Conservation (phyloP, 1,284 basidiomycete species). For the Gomphus bonarii region DNA sequence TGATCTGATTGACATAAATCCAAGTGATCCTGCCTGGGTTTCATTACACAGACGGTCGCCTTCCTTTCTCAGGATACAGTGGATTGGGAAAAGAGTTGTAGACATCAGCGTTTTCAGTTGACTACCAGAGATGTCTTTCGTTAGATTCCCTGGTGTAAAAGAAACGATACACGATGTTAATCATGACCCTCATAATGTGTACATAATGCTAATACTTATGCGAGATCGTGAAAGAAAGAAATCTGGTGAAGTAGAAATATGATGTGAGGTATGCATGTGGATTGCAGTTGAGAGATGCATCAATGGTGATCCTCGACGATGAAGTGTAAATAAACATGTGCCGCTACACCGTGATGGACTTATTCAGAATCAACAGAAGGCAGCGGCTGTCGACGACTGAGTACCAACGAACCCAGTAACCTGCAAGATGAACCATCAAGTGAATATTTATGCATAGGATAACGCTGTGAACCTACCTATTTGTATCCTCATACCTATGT, state of each 20-base stretch:
- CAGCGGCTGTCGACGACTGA: conserved; percentile 6
- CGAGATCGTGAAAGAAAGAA: neutral
- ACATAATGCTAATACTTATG: neutral
- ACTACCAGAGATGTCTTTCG: too few relatives aligned
- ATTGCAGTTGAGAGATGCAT: neutral
- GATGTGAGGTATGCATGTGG: neutral
- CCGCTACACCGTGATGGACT: neutral
- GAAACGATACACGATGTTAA: too few relatives aligned
- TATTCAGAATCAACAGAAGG: neutral
- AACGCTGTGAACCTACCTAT: neutral
- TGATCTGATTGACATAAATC: neutral
- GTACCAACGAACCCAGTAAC: conserved; percentile 9
- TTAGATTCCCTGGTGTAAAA: too few relatives aligned
- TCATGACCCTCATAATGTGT: neutral
- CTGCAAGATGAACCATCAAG: neutral
- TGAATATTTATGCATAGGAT: neutral
- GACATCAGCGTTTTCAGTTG: too few relatives aligned
- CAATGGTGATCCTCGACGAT: neutral
- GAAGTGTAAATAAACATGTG: neutral
- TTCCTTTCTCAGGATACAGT: too few relatives aligned
- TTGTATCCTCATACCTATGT: conserved; percentile 8
- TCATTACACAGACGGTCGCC: too few relatives aligned
- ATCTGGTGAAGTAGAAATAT: neutral
- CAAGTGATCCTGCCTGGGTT: neutral
- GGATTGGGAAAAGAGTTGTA: too few relatives aligned